phyloP scores from a whole-genome alignment of 331 rosid species.

The Quercus tomentella region DNA sequence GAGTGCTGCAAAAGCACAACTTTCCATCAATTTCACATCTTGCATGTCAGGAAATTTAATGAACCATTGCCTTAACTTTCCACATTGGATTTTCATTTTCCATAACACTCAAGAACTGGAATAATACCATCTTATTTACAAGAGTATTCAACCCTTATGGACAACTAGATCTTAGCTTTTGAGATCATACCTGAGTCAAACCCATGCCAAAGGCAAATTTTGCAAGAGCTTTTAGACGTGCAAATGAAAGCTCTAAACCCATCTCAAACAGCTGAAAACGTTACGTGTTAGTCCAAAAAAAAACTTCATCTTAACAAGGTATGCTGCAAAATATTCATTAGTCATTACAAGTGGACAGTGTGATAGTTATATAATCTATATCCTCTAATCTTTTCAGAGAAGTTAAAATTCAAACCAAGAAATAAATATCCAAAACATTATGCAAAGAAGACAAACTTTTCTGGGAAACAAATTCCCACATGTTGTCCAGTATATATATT shows the following conservation, averaged over 20 bases:
- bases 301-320: neutral
- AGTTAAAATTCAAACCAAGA: neutral
- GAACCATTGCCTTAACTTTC: neutral
- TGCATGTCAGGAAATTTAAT: neutral
- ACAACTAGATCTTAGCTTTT: neutral
- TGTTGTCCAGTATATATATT: neutral
- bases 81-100: neutral
- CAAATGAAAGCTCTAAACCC: constrained; percentile 98
- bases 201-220: constrained; percentile 97
- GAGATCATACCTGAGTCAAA: constrained; percentile 77
- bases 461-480: constrained; percentile 3
- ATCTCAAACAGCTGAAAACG: constrained; percentile 92
- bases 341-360: neutral
- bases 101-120: neutral
- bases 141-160: neutral
- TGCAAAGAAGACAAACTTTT: neutral
- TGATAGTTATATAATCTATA: neutral
- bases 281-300: constrained; percentile 13
- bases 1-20: neutral
- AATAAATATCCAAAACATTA: constrained; percentile 5
- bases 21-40: neutral
- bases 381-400: neutral
- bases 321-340: neutral
- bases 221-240: constrained; percentile 97
- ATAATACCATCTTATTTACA: neutral